Evolutionary conservation across 495 filamentous ascomycete genomes (phyloP).

Genomic region (Annulohypoxylon stygium): DNA sequence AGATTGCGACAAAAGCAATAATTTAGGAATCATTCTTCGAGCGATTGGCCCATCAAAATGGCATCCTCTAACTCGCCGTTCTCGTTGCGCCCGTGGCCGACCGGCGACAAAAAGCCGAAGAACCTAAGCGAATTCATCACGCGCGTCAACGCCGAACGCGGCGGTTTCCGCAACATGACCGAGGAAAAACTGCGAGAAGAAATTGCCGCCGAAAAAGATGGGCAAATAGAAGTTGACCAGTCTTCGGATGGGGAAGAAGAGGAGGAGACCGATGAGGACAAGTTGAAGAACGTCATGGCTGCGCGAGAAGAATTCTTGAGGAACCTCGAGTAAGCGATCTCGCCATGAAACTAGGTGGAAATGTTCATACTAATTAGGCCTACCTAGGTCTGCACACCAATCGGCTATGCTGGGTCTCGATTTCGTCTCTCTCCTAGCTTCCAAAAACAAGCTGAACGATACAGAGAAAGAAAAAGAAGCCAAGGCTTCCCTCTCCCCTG

Average conservation of each 20-base stretch:
- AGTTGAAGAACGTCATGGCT: slow-evolving; percentile 56
- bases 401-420: slow-evolving; percentile 79
- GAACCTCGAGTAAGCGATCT: slow-evolving; percentile 60
- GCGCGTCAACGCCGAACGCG: slow-evolving; percentile 80
- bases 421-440: slow-evolving; percentile 85
- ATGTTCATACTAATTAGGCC: slow-evolving; percentile 22
- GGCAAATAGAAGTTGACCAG: slow-evolving; percentile 35
- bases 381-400: slow-evolving; percentile 66
- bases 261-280: slow-evolving; percentile 48
- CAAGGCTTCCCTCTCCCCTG: slow-evolving; percentile 74
- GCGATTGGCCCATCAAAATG: neutral
- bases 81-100: slow-evolving; percentile 73
- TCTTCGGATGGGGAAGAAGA: slow-evolving; percentile 51
- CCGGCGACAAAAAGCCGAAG: slow-evolving; percentile 67
- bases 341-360: neutral
- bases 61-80: slow-evolving; percentile 64
- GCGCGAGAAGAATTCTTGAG: slow-evolving; percentile 68
- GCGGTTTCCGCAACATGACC: slow-evolving; percentile 77
- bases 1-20: neutral
- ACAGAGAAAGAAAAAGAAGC: slow-evolving; percentile 66
- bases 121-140: slow-evolving; percentile 76
- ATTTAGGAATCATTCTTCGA: neutral
- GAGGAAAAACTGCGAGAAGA: slow-evolving; percentile 71
- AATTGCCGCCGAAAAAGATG: slow-evolving; percentile 65
- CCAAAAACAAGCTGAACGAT: slow-evolving; percentile 66